These are phyloP conservation scores for Stephania japonica DNA, from an alignment of 164 flowering plant genomes.

Conservation along the genomic window DNA sequence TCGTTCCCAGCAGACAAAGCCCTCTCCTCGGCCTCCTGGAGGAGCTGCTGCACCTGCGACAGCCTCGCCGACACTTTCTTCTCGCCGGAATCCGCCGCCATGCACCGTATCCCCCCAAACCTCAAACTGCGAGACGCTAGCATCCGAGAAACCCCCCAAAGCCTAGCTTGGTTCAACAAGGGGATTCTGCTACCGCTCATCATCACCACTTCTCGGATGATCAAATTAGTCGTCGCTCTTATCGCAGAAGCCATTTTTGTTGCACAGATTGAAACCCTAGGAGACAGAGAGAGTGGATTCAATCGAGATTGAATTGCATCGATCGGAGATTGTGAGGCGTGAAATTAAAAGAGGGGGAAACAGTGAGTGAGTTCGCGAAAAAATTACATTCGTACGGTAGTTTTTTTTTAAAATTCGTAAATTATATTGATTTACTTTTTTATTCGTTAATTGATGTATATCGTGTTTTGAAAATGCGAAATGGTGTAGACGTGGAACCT, in stretches of 20 bases:
- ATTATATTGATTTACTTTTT: too few relatives aligned
- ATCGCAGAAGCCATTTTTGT: conserved; percentile 41
- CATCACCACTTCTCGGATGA: conserved; percentile 29
- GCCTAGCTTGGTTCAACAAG: conserved; percentile 8
- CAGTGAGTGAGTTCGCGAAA: too few relatives aligned
- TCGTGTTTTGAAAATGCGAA: too few relatives aligned
- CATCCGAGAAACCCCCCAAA: conserved; percentile 5
- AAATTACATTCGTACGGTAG: too few relatives aligned
- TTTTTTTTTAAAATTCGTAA: too few relatives aligned
- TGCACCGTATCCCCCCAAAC: conserved; percentile 35
- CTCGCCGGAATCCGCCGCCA: conserved; percentile 45
- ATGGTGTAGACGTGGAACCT: too few relatives aligned
- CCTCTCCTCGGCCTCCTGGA: conserved; percentile 81
- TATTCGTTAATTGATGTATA: too few relatives aligned
- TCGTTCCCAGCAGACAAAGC: conserved; percentile 48
- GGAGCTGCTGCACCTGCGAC: conserved; percentile 68
- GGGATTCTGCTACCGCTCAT: conserved; percentile 10
- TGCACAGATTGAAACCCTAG: conserved; percentile 2
- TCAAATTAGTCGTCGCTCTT: conserved; percentile 32
- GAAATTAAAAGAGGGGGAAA: too few relatives aligned
- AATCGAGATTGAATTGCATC: too few relatives aligned
- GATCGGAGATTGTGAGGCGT: too few relatives aligned
- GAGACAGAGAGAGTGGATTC: conserved; percentile 3
- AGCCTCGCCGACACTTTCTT: conserved; percentile 70
- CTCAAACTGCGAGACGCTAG: conserved; percentile 17